phyloP scores from a whole-genome alignment of 2,329 filamentous ascomycete species.

The Thermochaetoides dissita region DNA sequence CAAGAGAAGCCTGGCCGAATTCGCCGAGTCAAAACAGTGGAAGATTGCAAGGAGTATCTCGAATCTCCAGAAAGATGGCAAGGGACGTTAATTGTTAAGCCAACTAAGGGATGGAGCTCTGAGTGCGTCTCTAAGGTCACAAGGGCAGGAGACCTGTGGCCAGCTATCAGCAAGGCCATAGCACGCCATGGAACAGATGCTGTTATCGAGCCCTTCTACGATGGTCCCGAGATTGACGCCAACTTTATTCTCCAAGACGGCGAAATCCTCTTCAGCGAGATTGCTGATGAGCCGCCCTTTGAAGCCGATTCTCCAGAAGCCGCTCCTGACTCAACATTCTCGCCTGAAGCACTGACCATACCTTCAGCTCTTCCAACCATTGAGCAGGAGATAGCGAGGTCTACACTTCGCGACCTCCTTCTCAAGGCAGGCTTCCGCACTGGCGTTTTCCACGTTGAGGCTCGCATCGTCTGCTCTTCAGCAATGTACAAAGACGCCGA shows the following conservation, averaged over 20 bases:
- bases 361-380: conserved; percentile 10
- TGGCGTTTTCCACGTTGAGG: conserved; percentile 16
- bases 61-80: not conserved
- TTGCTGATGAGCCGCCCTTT: conserved; percentile 15
- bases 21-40: conserved; percentile 8
- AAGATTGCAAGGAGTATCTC: conserved; percentile 11
- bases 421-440: conserved; percentile 13
- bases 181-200: conserved; percentile 13
- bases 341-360: conserved; percentile 14
- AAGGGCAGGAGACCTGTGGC: conserved; percentile 8
- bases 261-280: conserved; percentile 13
- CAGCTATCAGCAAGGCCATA: conserved; percentile 13
- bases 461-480: conserved; percentile 11
- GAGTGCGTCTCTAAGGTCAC: conserved; percentile 16
- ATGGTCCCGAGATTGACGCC: conserved; percentile 16
- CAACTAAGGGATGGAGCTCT: conserved; percentile 16
- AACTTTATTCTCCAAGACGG: conserved; percentile 16
- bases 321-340: conserved; percentile 14
- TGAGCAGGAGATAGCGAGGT: conserved; percentile 11
- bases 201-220: conserved; percentile 16
- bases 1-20: conserved; percentile 13
- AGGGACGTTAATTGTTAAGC: conserved; percentile 15
- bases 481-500: conserved; percentile 6
- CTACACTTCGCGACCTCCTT: conserved; percentile 11
- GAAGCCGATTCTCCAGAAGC: conserved; percentile 10